phyloP scores from a whole-genome alignment of 208 protist genomes.

The Leishmania tarentolae region DNA sequence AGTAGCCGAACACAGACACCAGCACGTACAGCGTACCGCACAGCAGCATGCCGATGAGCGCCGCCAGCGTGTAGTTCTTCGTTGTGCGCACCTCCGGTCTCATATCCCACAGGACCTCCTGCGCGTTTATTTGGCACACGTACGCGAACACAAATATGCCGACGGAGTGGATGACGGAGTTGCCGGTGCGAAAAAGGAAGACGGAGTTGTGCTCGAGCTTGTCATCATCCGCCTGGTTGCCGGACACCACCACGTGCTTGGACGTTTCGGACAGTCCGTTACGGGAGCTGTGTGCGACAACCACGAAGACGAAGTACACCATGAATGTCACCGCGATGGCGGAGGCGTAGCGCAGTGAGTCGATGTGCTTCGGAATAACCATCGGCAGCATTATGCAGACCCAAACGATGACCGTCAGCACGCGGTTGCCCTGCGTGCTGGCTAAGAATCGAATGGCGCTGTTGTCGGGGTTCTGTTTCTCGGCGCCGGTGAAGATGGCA shows the following conservation, averaged over 20 bases:
- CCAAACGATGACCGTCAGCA: constrained; percentile 47
- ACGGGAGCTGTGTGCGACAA: constrained; percentile 42
- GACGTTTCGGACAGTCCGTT: constrained; percentile 24
- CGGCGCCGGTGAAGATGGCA: constrained; percentile 31
- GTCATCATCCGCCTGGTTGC: constrained; percentile 10
- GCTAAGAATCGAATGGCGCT: constrained; percentile 33
- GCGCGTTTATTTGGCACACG: constrained; percentile 54
- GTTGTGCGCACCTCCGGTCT: constrained; percentile 29
- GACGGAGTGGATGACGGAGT: constrained; percentile 30
- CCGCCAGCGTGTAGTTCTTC: constrained; percentile 41
- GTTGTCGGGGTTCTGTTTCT: constrained; percentile 18
- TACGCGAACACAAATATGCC: constrained; percentile 69
- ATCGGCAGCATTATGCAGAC: constrained; percentile 61
- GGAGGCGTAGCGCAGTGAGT: constrained; percentile 65
- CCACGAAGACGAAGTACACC: constrained; percentile 47
- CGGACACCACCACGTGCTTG: constrained; percentile 21
- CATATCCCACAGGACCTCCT: constrained; percentile 57
- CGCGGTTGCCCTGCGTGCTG: constrained; percentile 16
- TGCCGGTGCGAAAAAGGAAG: constrained; percentile 50
- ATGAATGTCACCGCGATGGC: constrained; percentile 50
- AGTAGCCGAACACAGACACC: constrained; percentile 62
- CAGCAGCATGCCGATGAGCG: constrained; percentile 50
- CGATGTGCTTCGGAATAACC: constrained; percentile 57
- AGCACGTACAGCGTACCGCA: constrained; percentile 56
- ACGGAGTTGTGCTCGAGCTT: constrained; percentile 27